A percentile compares a stretch with the other conserved stretches of the same genome.
Conservation (phyloP, 495 filamentous ascomycete species). For the Evernia prunastri region DNA sequence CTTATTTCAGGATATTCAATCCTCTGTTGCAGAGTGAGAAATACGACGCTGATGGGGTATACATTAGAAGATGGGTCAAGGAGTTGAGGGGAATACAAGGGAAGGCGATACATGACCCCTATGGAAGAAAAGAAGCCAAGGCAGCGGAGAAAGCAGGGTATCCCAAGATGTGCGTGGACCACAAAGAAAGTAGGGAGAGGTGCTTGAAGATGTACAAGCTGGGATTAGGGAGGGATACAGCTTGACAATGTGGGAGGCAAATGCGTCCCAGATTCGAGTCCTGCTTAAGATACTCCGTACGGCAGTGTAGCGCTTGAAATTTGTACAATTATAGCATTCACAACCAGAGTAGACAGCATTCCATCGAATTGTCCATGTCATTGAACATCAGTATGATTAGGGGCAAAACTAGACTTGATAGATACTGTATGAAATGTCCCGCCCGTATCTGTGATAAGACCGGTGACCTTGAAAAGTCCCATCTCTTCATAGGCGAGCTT, state of each 20-base stretch:
- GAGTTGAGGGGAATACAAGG: conserved; percentile 54
- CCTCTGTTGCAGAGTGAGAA: conserved; percentile 80
- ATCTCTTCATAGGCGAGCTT: conserved; percentile 80
- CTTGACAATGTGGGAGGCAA: conserved; percentile 23
- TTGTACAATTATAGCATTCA: background rate
- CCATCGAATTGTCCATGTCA: background rate
- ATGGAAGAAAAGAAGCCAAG: conserved; percentile 53
- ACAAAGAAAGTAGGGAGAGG: conserved; percentile 58
- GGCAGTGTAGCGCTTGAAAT: too few species aligned
- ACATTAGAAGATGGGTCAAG: conserved; percentile 55
- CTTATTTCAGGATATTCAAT: conserved; percentile 90
- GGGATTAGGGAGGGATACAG: conserved; percentile 48
- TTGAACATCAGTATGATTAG: background rate
- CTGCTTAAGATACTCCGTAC: background rate
- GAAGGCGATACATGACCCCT: conserved; percentile 73
- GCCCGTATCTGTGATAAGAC: conserved; percentile 95
- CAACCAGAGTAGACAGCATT: background rate
- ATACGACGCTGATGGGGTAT: conserved; percentile 55
- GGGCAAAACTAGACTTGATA: background rate
- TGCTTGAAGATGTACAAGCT: conserved; percentile 69
- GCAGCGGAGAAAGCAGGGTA: conserved; percentile 50
- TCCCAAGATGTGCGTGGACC: conserved; percentile 67
- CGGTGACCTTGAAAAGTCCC: conserved; percentile 61
- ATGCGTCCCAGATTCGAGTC: background rate
- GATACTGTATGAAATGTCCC: conserved; percentile 59